phyloP scores from a whole-genome alignment of 139 green algal genomes.

The Yamagishiella unicocca region DNA sequence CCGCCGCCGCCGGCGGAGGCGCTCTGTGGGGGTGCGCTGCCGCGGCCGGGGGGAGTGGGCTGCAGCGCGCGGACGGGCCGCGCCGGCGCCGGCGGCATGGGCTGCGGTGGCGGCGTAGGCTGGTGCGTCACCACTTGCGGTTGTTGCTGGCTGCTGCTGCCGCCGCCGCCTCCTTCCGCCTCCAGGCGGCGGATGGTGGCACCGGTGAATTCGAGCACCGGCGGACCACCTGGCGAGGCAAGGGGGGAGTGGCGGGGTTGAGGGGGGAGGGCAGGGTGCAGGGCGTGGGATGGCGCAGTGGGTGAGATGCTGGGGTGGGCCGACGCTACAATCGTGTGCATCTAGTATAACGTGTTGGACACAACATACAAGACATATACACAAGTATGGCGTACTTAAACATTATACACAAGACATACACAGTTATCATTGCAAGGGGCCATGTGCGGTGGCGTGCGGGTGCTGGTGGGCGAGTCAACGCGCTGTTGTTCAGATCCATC shows the following conservation, averaged over 20 bases:
- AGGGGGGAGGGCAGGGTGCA: background rate
- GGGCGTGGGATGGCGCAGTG: background rate
- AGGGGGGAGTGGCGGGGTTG: background rate
- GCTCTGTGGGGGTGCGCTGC: no score
- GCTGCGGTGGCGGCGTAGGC: background rate
- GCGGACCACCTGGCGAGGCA: constrained; percentile 42
- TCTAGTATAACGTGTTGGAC: no score
- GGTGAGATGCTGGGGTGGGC: no score
- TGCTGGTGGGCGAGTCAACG: no score
- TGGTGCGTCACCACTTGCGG: background rate
- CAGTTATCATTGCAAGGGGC: no score
- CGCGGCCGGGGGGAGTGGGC: background rate
- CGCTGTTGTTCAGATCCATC: no score
- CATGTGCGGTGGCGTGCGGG: no score
- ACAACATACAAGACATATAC: no score
- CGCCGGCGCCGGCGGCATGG: background rate
- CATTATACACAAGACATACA: no score
- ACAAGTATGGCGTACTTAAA: no score
- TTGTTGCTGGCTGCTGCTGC: background rate
- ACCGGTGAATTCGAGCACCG: constrained; percentile 57
- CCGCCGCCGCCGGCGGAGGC: background rate
- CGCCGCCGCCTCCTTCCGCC: background rate
- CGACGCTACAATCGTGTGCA: no score
- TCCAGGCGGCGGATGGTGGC: constrained; percentile 33
- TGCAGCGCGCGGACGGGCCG: background rate